Evolutionary conservation across 148 eudicot species (phyloP), one percentile per base, ranked within the genome.

Genomic region (Pouteria glomerata): DNA sequence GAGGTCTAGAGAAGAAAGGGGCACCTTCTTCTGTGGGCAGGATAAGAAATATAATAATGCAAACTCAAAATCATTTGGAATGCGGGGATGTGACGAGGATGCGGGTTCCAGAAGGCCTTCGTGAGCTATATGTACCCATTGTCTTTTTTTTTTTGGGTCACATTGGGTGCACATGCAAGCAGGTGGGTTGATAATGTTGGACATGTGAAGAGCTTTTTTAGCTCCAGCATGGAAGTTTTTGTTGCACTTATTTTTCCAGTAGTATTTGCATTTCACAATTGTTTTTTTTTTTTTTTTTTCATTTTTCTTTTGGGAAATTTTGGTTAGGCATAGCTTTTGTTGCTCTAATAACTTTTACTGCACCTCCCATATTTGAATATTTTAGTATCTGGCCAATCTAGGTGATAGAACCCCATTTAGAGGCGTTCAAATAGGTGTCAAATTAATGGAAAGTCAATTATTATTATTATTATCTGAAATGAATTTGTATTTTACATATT

Each of bases 1-100:
- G 70, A 78, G 80, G 72, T 56, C 63, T 68, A 60, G 80, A 81
- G 81, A 76, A 59, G 86, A 68, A 21, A 63, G 70, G 23, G 76
- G 65, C 8, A 52, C 63, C 14, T 72, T 64, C 60, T 30, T 57
- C 26, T 67, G 57, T 62, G 77, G 70, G 30, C 77, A 68, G 65
- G 80, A 82, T 56, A 73, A 74, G 26, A 68, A 71, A 59, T 67
- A 74, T n/a, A 57, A 53, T 62, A 50, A n/a, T n/a, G n/a, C n/a
- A n/a, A n/a, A n/a, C n/a, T n/a, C 76, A 45, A 81, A 77, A 53
- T 52, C 73, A 70, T 77, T 73, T 72, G 68, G 75, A 53, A 21
- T 53, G 58, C 29, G 58, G 29, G 58, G 3, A 24, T 21, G 29
- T 24, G 27, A 50, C 0, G 58, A 53, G 58, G 58, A 53, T 24